Evolutionary conservation across 352 stramenopile genomes (phyloP).

Genomic region (Elongisporangium senticosum): DNA sequence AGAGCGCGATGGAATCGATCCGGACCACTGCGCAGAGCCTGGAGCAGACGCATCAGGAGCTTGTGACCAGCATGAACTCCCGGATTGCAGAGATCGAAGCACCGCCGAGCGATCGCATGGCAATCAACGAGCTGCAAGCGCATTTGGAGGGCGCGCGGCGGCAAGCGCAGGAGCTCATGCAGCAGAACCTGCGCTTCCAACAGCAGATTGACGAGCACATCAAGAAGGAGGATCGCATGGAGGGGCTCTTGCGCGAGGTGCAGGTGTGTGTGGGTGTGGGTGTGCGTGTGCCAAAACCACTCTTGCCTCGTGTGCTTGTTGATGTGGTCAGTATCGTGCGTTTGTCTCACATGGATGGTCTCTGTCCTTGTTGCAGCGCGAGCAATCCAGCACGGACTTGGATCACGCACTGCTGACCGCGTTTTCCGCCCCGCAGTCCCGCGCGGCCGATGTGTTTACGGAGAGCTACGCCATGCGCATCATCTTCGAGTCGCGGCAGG

Average conservation of each 20-base stretch:
- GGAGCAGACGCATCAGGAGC: constrained; percentile 23
- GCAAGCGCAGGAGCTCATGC: constrained; percentile 29
- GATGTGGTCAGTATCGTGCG: neutral
- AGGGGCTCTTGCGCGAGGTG: constrained; percentile 45
- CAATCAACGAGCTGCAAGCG: constrained; percentile 17
- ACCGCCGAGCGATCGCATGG: constrained; percentile 1
- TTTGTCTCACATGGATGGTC: neutral
- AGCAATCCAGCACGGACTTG: constrained; percentile 7
- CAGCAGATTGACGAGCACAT: constrained; percentile 39
- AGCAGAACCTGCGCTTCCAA: constrained; percentile 42
- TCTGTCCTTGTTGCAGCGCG: constrained; percentile 8
- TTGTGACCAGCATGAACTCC: constrained; percentile 33
- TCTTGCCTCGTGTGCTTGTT: too few relatives aligned
- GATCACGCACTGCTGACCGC: too few relatives aligned
- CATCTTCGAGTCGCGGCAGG: constrained; percentile 36
- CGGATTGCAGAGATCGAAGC: constrained; percentile 14
- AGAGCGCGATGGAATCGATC: too few relatives aligned
- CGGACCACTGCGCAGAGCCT: constrained; percentile 15
- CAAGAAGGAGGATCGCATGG: constrained; percentile 49
- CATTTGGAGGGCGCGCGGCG: constrained; percentile 25
- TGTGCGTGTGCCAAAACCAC: too few relatives aligned
- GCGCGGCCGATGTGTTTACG: constrained; percentile 9
- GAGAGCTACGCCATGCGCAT: constrained; percentile 25
- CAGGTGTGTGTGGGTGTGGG: constrained; percentile 11
- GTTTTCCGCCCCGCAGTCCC: too few relatives aligned